Percentiles rank a stretch among this genome's conserved stretches.
Conservation (phyloP, 2,329 filamentous ascomycete species). For the Cladosporium oxysporum region DNA sequence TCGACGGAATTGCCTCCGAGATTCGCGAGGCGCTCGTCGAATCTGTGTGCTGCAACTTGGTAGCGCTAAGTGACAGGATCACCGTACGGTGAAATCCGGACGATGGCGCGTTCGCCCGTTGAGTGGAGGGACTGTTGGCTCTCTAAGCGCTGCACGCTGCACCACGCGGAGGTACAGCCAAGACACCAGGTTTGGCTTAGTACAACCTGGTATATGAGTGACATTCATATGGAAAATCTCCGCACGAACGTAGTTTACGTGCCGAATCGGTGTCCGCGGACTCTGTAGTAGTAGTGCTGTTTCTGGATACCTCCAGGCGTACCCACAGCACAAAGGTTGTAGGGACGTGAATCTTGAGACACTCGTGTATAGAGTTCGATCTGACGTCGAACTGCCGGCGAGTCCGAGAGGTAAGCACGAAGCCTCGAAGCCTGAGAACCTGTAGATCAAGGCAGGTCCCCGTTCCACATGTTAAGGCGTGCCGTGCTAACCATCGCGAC, state of each 20-base stretch:
- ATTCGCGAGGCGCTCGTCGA: neutral
- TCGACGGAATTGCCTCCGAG: neutral
- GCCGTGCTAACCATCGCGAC: neutral
- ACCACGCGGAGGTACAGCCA: neutral
- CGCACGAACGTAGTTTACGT: neutral
- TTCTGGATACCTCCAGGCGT: neutral
- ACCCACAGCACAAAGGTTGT: neutral
- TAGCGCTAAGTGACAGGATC: neutral
- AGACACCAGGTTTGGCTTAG: neutral
- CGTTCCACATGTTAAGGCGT: neutral
- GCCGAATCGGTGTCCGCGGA: neutral
- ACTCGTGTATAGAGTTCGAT: neutral
- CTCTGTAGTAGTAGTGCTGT: neutral
- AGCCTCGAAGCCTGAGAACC: neutral
- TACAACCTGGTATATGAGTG: neutral
- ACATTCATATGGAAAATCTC: neutral
- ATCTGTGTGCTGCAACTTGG: neutral
- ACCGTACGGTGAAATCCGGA: neutral
- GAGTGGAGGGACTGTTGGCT: neutral
- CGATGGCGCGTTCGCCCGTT: neutral
- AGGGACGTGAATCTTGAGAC: neutral
- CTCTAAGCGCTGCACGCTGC: too few relatives aligned
- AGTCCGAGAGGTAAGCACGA: neutral
- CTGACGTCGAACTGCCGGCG: neutral
- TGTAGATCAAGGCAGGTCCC: neutral